Base-by-base conservation (phyloP, 2,329 filamentous ascomycete genomes). In the Fusarium clavum region DNA sequence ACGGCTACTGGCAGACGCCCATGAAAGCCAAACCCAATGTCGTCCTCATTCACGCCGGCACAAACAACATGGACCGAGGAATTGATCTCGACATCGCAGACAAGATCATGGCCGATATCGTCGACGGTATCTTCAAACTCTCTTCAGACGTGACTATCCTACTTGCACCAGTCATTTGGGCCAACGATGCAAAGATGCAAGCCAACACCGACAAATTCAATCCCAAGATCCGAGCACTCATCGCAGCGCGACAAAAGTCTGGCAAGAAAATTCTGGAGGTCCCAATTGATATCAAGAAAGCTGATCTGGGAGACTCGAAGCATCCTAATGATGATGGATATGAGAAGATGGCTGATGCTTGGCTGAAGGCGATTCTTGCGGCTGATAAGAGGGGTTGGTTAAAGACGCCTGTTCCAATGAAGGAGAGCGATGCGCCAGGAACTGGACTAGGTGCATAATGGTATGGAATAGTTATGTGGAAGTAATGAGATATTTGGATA, bases 321-420 rank as follows among this genome's bases (percentile, higher is more conserved):
- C 68, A 71, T 16, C 68, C 68, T 6, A 71, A 71, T 11, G 59
- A 71, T 24, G 20, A 22, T n/a, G 68, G 68, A 2, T 71, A 71
- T 34, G 38, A 68, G 34, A 71, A 71, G 38, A 71, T 71, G 68
- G 63, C 68, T 3, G 29, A 64, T 20, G 67, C 68, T 12, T 71
- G 68, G 68, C 14, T 68, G 7, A 48, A 68, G n/a, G 63, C 48
- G 10, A 71, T 71, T 32, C 9, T 55, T 0, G 55, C 64, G 16
- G 68, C 67, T 18, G 52, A 68, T 11, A 29, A 47, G 25, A 70
- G 44, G 20, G 67, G 63, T 13, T 71, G 67, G 67, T 6, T 71
- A 38, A 55, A 71, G 55, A 57, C 13, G 20, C 68, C 68, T 18
- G 8, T 58, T 5, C 54, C 53, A 16, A 60, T 65, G 54, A 65